Evolutionary conservation across 257 asterid species (phyloP).

Genomic region (Petunia axillaris): DNA sequence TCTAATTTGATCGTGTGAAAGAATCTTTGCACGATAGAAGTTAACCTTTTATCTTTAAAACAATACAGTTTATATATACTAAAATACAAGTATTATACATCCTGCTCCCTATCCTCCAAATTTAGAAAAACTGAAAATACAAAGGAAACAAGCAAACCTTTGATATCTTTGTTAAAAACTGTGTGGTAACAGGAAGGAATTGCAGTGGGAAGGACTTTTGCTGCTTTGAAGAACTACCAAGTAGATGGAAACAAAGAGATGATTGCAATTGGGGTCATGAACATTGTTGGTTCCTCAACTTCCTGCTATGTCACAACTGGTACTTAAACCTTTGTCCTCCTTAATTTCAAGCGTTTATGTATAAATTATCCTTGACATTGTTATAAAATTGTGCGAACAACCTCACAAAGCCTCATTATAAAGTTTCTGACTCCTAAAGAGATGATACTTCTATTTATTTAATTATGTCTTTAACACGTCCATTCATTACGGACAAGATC

Average conservation of each 20-base stretch:
- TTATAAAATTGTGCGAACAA: too few relatives aligned
- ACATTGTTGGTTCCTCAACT: slow-evolving; percentile 81
- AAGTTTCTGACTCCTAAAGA: too few relatives aligned
- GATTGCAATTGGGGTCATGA: slow-evolving; percentile 92
- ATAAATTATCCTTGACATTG: too few relatives aligned
- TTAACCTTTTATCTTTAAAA: too few relatives aligned
- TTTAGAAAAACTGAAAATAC: neutral
- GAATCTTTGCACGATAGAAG: too few relatives aligned
- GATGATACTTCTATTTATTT: too few relatives aligned
- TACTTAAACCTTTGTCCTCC: neutral
- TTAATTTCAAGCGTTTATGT: too few relatives aligned
- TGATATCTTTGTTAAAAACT: neutral
- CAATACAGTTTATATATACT: too few relatives aligned
- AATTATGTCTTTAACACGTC: too few relatives aligned
- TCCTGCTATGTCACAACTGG: slow-evolving; percentile 91
- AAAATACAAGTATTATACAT: neutral
- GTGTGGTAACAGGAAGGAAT: slow-evolving; percentile 70
- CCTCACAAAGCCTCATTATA: too few relatives aligned
- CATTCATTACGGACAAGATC: neutral
- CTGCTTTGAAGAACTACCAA: slow-evolving; percentile 85
- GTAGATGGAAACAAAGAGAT: slow-evolving; percentile 94
- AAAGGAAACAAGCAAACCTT: neutral
- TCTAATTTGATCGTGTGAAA: too few relatives aligned
- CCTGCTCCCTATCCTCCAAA: too few relatives aligned
- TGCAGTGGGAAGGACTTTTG: slow-evolving; percentile 94